Evolutionary conservation across 2,329 filamentous ascomycete species (phyloP), one percentile per base, ranked within the genome.

Genomic region (Penicillium decumbens): DNA sequence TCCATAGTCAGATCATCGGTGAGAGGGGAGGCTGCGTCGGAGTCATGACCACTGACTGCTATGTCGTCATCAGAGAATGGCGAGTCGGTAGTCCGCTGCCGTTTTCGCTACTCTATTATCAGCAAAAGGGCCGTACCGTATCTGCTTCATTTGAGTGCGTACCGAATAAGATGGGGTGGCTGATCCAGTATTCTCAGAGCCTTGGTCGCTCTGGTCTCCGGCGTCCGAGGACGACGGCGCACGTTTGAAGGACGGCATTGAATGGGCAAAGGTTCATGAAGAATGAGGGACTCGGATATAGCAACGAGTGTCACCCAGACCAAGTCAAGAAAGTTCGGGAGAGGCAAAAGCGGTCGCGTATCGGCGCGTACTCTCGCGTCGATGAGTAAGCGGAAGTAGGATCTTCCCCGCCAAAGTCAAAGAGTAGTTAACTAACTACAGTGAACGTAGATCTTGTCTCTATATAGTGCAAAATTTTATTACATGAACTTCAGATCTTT

Each of bases 241-340:
- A n/a, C 75, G 70, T 58, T 77, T 77, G 42, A 65, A 54, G 20
- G 72, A 69, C 41, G 71, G 65, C 75, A 77, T 77, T 10, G 38
- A 30, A 20, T 9, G 13, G 6, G 32, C 9, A 56, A 45, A 27
- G 38, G 30, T 29, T 15, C 10, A 8, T n/a, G 13, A 23, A 32
- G 12, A 24, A 20, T 6, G 46, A 43, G 44, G 43, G 20, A 23
- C 25, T 42, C 48, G 38, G 30, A 8, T 45, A 49, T 54, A 13
- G 42, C 33, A 24, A 47, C n/a, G 1, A 32, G 20, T 18, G 23
- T 28, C 10, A 25, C 20, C 23, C 24, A 23, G 15, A 20, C n/a
- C 32, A 37, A 12, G 18, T 12, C 33, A 37, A 20, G 10, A 2
- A 18, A 33, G 18, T 48, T 48, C 30, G 35, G 42, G 38, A 37